A percentile compares a stretch with the other conserved stretches of the same genome.
These are phyloP conservation scores for Letharia columbiana DNA, from an alignment of 495 filamentous ascomycete genomes.

Conservation along the genomic window DNA sequence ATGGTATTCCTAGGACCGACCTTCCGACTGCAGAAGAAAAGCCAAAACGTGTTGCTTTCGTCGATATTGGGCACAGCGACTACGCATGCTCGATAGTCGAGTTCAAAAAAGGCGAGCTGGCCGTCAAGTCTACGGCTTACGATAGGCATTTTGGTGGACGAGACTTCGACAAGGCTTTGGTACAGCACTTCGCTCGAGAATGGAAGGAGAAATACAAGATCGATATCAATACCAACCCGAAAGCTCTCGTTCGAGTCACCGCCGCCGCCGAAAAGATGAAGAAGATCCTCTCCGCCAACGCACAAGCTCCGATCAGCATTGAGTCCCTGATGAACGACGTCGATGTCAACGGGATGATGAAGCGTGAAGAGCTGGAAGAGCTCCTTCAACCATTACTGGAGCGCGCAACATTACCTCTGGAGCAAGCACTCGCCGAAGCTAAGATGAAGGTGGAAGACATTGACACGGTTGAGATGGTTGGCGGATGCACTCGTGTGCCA, in stretches of 20 bases:
- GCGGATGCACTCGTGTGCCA: constrained; percentile 91
- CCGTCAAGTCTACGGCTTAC: constrained; percentile 84
- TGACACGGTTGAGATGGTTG: constrained; percentile 86
- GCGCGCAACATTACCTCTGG: constrained; percentile 62
- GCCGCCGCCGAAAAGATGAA: constrained; percentile 94
- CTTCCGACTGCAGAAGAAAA: constrained; percentile 85
- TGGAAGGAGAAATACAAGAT: constrained; percentile 91
- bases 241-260: constrained; percentile 77
- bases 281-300: constrained; percentile 97
- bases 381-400: constrained; percentile 80
- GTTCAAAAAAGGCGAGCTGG: constrained; percentile 94
- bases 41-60: constrained; percentile 80
- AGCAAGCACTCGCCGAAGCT: constrained; percentile 86
- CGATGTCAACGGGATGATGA: constrained; percentile 81
- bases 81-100: constrained; percentile 91
- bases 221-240: constrained; percentile 78
- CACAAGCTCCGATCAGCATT: constrained; percentile 88
- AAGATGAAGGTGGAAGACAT: constrained; percentile 86
- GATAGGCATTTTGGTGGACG: constrained; percentile 97
- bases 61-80: constrained; percentile 96
- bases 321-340: constrained; percentile 98
- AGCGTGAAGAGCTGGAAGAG: constrained; percentile 87
- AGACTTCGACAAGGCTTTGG: constrained; percentile 88
- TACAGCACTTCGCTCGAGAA: constrained; percentile 90
- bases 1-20: constrained; percentile 94